These are phyloP conservation scores for Neocucurbitaria cava DNA, from an alignment of 2,329 filamentous ascomycete species.

Conservation along the genomic window DNA sequence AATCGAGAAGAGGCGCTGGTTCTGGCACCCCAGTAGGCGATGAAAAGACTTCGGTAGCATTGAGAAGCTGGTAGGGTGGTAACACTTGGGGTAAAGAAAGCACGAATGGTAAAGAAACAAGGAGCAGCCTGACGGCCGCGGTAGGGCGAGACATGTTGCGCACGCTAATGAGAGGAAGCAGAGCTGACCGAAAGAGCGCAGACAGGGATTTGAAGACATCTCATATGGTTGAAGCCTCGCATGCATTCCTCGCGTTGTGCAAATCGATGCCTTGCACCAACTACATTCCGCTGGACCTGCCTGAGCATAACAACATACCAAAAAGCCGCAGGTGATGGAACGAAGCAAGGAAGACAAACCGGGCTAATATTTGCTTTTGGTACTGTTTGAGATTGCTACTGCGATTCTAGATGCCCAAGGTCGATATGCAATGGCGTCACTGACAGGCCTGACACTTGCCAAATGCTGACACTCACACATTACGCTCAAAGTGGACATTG, in stretches of 20 bases:
- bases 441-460: neutral
- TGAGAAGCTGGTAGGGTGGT: slow-evolving; percentile 9
- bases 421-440: neutral
- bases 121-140: slow-evolving; percentile 21
- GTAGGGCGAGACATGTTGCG: slow-evolving; percentile 25
- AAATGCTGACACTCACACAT: neutral
- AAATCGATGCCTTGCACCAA: slow-evolving; percentile 10
- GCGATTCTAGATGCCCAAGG: neutral
- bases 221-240: slow-evolving; percentile 14
- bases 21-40: neutral
- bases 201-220: slow-evolving; percentile 1
- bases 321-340: neutral
- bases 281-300: slow-evolving; percentile 17
- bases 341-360: slow-evolving; percentile 1
- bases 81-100: slow-evolving; percentile 15
- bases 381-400: neutral
- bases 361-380: neutral
- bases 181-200: slow-evolving; percentile 10
- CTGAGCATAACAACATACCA: neutral
- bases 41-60: neutral
- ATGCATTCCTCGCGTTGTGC: slow-evolving; percentile 25
- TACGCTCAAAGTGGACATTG: neutral
- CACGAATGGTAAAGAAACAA: slow-evolving; percentile 21
- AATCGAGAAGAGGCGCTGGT: neutral
- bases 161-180: slow-evolving; percentile 14